Base-by-base conservation (phyloP, 495 filamentous ascomycete species). In the Lepraria neglecta region DNA sequence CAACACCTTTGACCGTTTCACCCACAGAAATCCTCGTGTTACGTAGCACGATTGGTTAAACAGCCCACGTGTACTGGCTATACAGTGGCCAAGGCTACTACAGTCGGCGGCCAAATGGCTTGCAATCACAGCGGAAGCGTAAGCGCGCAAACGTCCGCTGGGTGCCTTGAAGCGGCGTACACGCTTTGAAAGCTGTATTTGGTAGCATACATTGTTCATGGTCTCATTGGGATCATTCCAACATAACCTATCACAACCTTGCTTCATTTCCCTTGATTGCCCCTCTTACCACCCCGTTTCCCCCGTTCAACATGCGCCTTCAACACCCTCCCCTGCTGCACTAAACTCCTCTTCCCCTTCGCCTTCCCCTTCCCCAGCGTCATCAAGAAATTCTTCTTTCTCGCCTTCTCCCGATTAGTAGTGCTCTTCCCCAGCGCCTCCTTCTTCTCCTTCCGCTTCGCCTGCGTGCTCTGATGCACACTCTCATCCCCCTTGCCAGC, bases 351-450 rank as follows among this genome's bases (percentile, higher is more conserved):
- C 85, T 96, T 97, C 70, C 89, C 85, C 79, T 97, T 97, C 52
- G 78, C 82, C 76, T 89, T 89, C 3, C 94, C 92, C 79, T 97
- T 97, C 52, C 91, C 89, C 43, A 97, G 73, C 33, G 91, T 96
- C 95, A 99, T 99, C 68, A 97, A 70, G 73, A 97, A 95, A 72
- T 97, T 97, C 85, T 99, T 97, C 78, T 85, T 87, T 56, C 92
- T 78, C 31, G 88, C 85, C 81, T 99, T 99, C 80, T 99, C 95
- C 80, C 89, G 89, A 76, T 99, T 99, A 67, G 94, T 99, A 5
- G 89, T 89, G 73, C 88, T 92, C 81, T 97, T 97, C 62, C 91
- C 89, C 76, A 91, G 82, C 17, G 83, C 81, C 65, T 85, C 82
- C 80, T 95, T 95, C 74, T 88, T 87, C 72, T 90, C 81, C 76